Evolutionary conservation across 306 rosid species (phyloP).

Genomic region (Prunus mira): DNA sequence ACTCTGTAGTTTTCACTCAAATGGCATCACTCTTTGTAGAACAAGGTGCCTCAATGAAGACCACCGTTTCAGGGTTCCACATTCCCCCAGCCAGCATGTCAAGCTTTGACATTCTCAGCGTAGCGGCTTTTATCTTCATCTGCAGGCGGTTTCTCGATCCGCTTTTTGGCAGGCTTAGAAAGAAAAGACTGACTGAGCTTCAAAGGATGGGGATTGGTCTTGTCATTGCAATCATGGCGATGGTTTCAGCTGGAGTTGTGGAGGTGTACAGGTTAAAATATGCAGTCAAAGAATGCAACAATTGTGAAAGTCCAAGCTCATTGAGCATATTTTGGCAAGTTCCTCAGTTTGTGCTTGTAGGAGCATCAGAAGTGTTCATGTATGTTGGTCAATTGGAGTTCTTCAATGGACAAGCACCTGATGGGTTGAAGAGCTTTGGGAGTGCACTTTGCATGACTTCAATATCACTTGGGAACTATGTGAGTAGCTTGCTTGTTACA

Average conservation of each 20-base stretch:
- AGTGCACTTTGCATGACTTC: slow-evolving; percentile 86
- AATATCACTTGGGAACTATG: slow-evolving; percentile 74
- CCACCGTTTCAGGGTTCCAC: slow-evolving; percentile 49
- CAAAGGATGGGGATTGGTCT: slow-evolving; percentile 88
- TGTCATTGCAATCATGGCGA: slow-evolving; percentile 57
- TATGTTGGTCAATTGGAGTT: slow-evolving; percentile 78
- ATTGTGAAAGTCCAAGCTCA: slow-evolving; percentile 48
- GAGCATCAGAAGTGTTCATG: slow-evolving; percentile 87
- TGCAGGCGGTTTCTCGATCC: slow-evolving; percentile 58
- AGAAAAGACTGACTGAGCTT: slow-evolving; percentile 52
- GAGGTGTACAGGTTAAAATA: slow-evolving; percentile 50
- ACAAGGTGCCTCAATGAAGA: slow-evolving; percentile 79
- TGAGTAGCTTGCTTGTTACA: slow-evolving; percentile 64
- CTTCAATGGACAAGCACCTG: slow-evolving; percentile 77
- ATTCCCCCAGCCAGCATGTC: slow-evolving; percentile 93
- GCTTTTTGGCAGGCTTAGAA: slow-evolving; percentile 14
- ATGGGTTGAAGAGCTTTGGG: slow-evolving; percentile 77
- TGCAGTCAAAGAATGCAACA: slow-evolving; percentile 25
- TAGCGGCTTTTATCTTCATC: slow-evolving; percentile 60
- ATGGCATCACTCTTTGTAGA: slow-evolving; percentile 86
- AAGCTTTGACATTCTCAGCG: slow-evolving; percentile 73
- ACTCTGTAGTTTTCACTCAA: slow-evolving; percentile 82
- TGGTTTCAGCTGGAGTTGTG: slow-evolving; percentile 66
- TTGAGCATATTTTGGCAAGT: slow-evolving; percentile 70
- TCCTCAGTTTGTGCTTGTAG: slow-evolving; percentile 66